A percentile compares a stretch with the other conserved stretches of the same genome.
Evolutionary conservation across 441 rosid genomes (phyloP).

Genomic region (Adansonia madagascariensis): DNA sequence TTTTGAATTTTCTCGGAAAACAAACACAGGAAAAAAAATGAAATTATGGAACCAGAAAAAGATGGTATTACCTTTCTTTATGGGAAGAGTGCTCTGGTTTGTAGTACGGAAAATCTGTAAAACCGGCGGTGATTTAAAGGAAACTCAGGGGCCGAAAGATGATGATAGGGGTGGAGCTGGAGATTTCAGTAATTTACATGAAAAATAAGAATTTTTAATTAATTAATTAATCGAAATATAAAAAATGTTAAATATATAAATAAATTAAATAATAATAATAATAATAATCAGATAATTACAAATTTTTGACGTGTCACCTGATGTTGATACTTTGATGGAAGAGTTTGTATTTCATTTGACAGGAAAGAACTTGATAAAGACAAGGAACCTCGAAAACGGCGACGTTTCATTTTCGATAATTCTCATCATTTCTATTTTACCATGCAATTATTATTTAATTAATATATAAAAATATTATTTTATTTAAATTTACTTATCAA

Average conservation of each 20-base stretch:
- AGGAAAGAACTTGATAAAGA: not conserved
- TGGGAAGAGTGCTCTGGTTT: not conserved
- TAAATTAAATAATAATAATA: not conserved
- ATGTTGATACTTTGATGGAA: not conserved
- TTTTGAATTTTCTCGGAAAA: not conserved
- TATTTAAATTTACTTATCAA: too few relatives aligned
- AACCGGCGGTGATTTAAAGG: not conserved
- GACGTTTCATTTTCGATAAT: not conserved
- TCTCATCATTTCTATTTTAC: too few relatives aligned
- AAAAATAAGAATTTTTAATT: not conserved
- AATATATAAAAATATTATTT: too few relatives aligned
- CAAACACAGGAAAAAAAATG: not conserved
- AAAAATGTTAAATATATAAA: not conserved
- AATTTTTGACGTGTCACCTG: slow-evolving; percentile 13
- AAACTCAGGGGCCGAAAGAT: not conserved
- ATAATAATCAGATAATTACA: not conserved
- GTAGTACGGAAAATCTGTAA: not conserved
- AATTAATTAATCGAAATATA: not conserved
- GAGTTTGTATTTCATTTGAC: not conserved
- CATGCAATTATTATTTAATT: too few relatives aligned
- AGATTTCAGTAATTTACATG: slow-evolving; percentile 20
- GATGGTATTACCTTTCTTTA: not conserved
- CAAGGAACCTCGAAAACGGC: not conserved
- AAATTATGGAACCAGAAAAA: not conserved
- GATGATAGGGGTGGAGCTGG: not conserved